These are phyloP conservation scores for Nyssa sinensis DNA, from an alignment of 148 eudicot genomes.

Conservation along the genomic window DNA sequence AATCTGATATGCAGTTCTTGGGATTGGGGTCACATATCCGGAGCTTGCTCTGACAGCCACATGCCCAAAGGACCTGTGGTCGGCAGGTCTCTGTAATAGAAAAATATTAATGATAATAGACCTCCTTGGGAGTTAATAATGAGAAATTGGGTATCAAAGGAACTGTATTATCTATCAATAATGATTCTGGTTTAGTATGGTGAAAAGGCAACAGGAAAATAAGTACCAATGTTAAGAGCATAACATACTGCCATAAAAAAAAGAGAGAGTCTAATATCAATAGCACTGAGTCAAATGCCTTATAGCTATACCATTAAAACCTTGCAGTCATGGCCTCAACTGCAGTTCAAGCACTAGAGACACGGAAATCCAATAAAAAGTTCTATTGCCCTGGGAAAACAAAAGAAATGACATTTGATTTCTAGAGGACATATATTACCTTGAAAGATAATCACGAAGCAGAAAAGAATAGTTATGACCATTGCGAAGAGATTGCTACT, in stretches of 20 bases:
- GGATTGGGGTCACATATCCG: no score
- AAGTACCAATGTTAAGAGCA: neutral
- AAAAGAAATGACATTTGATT: neutral
- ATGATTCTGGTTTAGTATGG: neutral
- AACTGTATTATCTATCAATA: neutral
- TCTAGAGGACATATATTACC: slow-evolving; percentile 26
- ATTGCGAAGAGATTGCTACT: slow-evolving; percentile 32
- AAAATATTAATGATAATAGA: no score
- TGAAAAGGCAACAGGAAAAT: neutral
- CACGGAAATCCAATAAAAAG: neutral
- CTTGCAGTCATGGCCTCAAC: neutral
- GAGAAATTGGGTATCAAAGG: neutral
- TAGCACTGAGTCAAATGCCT: neutral
- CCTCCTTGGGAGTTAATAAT: neutral
- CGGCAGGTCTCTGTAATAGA: no score
- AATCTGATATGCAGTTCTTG: no score
- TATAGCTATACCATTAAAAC: neutral
- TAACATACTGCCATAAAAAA: neutral
- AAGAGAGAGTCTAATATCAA: slow-evolving; percentile 2
- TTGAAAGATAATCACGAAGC: slow-evolving; percentile 42
- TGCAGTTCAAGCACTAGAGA: neutral
- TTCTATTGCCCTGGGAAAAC: neutral
- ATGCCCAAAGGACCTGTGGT: no score
- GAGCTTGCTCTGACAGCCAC: no score
- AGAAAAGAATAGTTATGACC: slow-evolving; percentile 38